Evolutionary conservation across 352 stramenopile genomes (phyloP), one percentile per base, ranked within the genome.

Genomic region (Albugo laibachii): DNA sequence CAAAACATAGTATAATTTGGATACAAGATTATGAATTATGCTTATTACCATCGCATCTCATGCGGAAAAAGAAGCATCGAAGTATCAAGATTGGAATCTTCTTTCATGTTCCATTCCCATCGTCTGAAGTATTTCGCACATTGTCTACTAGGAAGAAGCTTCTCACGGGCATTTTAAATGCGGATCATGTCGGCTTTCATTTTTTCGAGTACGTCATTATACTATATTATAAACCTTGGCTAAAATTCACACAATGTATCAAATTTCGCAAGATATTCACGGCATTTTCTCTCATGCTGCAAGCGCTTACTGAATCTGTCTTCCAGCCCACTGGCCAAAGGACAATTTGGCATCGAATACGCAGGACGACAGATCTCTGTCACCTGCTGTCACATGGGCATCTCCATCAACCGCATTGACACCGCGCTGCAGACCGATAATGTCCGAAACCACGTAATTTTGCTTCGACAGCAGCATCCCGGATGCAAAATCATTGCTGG

Each of bases 11-110:
- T 44, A 63, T 95, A 34, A 69, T 99, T 15, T 99, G 95, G 95
- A 80, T 99, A 31, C 94, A 99, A 54, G 95, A 96, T 50, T 98
- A 98, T 58, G 93, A 99, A 60, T 62, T 99, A 16, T 66, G 98
- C 43, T 78, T 99, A 10, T 79, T 97, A 21, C 95, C 95, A 5
- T 95, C 78, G 14, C 98, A 97, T 51, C 78, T 99, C 18, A 86
- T 91, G 6, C 69, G 89, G 38, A 74, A 81, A 20, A 39, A 89
- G 1, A 31, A 31, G 8, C 24, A 31, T 31, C 75, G 95, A 43
- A 78, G 75, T 34, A 62, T 66, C 18, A 95, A 96, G 58, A 83
- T 98, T 41, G 94, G 92, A 6, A 73, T 98, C 19, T 99, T 98
- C 57, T 61, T 99, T 12, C 95, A 99, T 65, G 95, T 96, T 15